These are phyloP conservation scores for Trichoderma polysporum DNA, from an alignment of 2,329 filamentous ascomycete species.

Conservation along the genomic window DNA sequence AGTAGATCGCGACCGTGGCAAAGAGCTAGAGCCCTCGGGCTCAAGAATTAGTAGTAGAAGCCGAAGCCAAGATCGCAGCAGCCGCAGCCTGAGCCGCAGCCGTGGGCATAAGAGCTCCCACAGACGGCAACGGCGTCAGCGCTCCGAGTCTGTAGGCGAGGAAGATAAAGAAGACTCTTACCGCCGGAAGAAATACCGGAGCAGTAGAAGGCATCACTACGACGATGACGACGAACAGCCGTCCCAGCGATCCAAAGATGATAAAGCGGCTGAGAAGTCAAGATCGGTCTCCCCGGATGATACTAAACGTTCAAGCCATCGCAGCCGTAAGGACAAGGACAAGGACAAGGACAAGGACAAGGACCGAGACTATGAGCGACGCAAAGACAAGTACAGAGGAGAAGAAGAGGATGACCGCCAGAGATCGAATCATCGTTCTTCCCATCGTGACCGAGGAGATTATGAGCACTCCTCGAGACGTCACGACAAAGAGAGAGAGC, in stretches of 20 bases:
- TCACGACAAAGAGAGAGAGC: constrained; percentile 41
- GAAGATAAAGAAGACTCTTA: constrained; percentile 48
- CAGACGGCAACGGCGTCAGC: constrained; percentile 52
- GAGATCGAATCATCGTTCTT: constrained; percentile 43
- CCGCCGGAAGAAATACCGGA: constrained; percentile 52
- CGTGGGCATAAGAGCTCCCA: constrained; percentile 48
- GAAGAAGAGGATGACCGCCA: constrained; percentile 47
- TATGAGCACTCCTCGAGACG: constrained; percentile 34
- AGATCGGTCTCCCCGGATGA: constrained; percentile 65
- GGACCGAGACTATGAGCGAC: constrained; percentile 42
- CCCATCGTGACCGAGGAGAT: constrained; percentile 44
- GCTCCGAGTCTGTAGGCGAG: constrained; percentile 51
- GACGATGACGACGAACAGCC: constrained; percentile 50
- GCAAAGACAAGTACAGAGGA: constrained; percentile 45
- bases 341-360: constrained; percentile 53
- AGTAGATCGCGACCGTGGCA: constrained; percentile 19
- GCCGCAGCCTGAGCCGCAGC: constrained; percentile 43
- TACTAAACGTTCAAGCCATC: constrained; percentile 56
- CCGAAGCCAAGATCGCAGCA: constrained; percentile 35
- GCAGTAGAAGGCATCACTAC: constrained; percentile 43
- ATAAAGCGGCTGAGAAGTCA: constrained; percentile 54
- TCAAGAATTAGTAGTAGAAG: constrained; percentile 36
- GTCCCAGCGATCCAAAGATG: constrained; percentile 37
- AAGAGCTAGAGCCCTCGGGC: constrained; percentile 31
- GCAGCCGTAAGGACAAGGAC: constrained; percentile 59